Evolutionary conservation across 2,329 filamentous ascomycete genomes (phyloP), one percentile per base, ranked within the genome.

Genomic region (Fusarium albosuccineum): DNA sequence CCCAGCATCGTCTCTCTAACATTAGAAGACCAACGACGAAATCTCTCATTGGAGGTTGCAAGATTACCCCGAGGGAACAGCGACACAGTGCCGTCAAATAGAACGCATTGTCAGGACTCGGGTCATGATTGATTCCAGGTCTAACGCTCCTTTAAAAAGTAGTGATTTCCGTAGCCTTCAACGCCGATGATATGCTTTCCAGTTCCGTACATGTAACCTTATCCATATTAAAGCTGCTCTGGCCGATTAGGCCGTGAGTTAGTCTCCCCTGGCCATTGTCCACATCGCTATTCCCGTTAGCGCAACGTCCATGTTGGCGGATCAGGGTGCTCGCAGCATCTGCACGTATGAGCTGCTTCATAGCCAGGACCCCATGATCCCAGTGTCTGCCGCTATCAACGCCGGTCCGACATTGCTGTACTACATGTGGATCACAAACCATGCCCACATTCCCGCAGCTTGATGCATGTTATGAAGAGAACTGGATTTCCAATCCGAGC

Each of bases 401-500:
- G 7, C 40, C 41, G 55, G 51, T 52, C 60, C 54, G 58, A 33
- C 57, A 37, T 41, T 68, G 36, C 42, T 33, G 42, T 62, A 26
- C 39, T 22, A 45, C 26, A 39, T 50, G 52, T 51, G 37, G 36
- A 27, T 39, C 37, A 46, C 13, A 10, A 42, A 22, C 42, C 46
- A 45, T 49, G 48, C 48, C 34, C 17, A 26, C 56, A 42, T 41
- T 11, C 34, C 33, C 46, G 40, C 42, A 30, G 41, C 39, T 50
- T 64, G 42, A 37, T 44, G 14, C 14, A 49, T 30, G 42, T 49
- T 90, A 93, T 26, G 91, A 93, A 10, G 92, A 95, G 79, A 94
- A 96, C 75, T 94, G 92, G 44, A 96, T 83, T 79, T 95, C 92
- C 57, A 96, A 78, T 11, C 92, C 92, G 58, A 96, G 82, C 6